Evolutionary conservation across 2,329 filamentous ascomycete genomes (phyloP).

Genomic region (Cladosporium oxysporum): DNA sequence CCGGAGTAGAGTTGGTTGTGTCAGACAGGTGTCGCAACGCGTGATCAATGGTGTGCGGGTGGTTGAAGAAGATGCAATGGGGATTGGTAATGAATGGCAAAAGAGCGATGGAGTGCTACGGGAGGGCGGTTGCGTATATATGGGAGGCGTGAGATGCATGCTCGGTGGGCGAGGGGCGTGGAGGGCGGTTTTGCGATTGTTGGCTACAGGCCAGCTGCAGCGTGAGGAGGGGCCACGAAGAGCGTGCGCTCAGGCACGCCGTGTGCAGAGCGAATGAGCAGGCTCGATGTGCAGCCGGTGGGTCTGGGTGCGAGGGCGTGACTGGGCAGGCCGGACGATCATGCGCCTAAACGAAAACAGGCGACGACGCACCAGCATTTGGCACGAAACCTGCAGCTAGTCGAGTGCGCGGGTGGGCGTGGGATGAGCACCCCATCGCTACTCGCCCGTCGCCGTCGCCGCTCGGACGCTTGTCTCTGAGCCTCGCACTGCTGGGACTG

Average conservation of each 20-base stretch:
- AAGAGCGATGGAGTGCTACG: slow-evolving; percentile 7
- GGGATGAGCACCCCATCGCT: slow-evolving; percentile 12
- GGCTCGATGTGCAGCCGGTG: neutral
- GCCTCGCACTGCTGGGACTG: neutral
- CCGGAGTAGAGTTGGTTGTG: slow-evolving; percentile 14
- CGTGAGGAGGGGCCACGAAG: slow-evolving; percentile 6
- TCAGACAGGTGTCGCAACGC: slow-evolving; percentile 10
- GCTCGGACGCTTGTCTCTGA: slow-evolving; percentile 6
- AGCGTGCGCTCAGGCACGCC: slow-evolving; percentile 15
- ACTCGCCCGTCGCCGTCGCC: neutral
- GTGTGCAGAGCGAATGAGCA: slow-evolving; percentile 15
- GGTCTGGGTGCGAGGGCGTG: slow-evolving; percentile 3
- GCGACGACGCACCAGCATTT: slow-evolving; percentile 4
- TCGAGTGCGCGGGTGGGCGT: slow-evolving; percentile 10
- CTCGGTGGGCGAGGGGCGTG: neutral
- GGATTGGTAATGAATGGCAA: neutral
- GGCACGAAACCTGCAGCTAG: slow-evolving; percentile 15
- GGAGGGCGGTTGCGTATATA: slow-evolving; percentile 18
- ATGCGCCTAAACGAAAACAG: slow-evolving; percentile 13
- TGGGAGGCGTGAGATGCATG: slow-evolving; percentile 7
- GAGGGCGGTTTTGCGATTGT: slow-evolving; percentile 14
- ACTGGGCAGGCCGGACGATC: slow-evolving; percentile 17
- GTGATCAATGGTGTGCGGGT: slow-evolving; percentile 11
- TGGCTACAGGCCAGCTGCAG: slow-evolving; percentile 15
- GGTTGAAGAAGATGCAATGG: slow-evolving; percentile 8